phyloP scores from a whole-genome alignment of 2,329 filamentous ascomycete genomes.

The Hypomyces rosellus region DNA sequence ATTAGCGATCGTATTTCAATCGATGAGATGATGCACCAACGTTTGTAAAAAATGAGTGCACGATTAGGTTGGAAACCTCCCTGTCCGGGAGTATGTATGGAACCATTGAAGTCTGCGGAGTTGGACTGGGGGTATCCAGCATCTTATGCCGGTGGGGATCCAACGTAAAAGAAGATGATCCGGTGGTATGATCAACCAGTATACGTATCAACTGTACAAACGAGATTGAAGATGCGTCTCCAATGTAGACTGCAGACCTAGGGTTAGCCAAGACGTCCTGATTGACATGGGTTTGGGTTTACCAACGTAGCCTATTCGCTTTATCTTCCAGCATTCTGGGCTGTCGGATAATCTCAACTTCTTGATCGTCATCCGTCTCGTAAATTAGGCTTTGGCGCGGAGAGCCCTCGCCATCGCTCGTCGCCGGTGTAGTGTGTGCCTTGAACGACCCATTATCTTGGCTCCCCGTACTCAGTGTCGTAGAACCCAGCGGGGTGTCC shows the following conservation, averaged over 20 bases:
- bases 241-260: conserved; percentile 46
- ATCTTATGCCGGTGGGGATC: conserved; percentile 53
- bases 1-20: background rate
- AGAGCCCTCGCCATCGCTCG: conserved; percentile 6
- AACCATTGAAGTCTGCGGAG: conserved; percentile 24
- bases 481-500: background rate
- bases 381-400: conserved; percentile 32
- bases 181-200: conserved; percentile 50
- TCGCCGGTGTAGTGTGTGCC: background rate
- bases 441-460: background rate
- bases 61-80: conserved; percentile 41
- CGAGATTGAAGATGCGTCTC: conserved; percentile 56
- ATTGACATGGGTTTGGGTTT: background rate
- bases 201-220: conserved; percentile 55
- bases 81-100: conserved; percentile 42
- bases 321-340: conserved; percentile 55
- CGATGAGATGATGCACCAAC: conserved; percentile 28
- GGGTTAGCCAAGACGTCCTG: conserved; percentile 11
- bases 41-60: conserved; percentile 52
- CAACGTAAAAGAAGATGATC: conserved; percentile 50
- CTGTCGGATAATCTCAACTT: conserved; percentile 48
- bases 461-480: background rate
- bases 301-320: conserved; percentile 50
- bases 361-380: conserved; percentile 48
- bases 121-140: conserved; percentile 45